phyloP scores from a whole-genome alignment of 345 rosid species.

The Lepidium sativum region DNA sequence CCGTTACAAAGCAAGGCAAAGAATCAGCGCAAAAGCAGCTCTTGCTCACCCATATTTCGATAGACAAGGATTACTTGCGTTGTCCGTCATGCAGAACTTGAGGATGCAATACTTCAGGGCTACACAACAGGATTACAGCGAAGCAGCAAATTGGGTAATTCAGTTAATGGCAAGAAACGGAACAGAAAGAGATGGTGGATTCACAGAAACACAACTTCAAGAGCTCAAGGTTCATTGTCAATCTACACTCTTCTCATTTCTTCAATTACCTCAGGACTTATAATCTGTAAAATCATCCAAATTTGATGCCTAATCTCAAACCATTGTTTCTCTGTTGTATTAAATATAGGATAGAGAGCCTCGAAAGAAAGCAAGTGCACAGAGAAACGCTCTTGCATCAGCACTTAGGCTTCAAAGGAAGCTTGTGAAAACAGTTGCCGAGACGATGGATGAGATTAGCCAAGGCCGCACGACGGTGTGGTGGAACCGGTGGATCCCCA shows the following conservation, averaged over 20 bases:
- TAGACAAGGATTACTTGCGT: constrained; percentile 61
- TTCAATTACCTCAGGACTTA: not conserved
- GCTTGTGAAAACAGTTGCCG: constrained; percentile 53
- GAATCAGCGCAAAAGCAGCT: constrained; percentile 83
- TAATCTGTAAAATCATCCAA: not conserved
- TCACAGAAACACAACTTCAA: constrained; percentile 92
- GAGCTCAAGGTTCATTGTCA: constrained; percentile 54
- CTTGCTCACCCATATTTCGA: constrained; percentile 83
- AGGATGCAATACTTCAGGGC: constrained; percentile 70
- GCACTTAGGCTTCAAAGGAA: constrained; percentile 72
- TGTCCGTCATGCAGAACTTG: constrained; percentile 82
- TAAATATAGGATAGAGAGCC: constrained; percentile 56
- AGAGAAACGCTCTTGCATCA: constrained; percentile 71
- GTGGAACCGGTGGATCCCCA: constrained; percentile 98
- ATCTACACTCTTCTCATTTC: not conserved
- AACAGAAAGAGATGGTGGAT: constrained; percentile 83
- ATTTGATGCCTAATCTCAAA: not conserved
- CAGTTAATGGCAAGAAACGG: constrained; percentile 90
- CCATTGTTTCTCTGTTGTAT: not conserved
- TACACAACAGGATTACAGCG: constrained; percentile 85
- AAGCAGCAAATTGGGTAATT: constrained; percentile 68
- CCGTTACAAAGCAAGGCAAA: constrained; percentile 77
- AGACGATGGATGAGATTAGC: constrained; percentile 76
- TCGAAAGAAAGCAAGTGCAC: constrained; percentile 46
- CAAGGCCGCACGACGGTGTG: constrained; percentile 67